These are phyloP conservation scores for Leishmania guyanensis DNA, from an alignment of 208 protist genomes.

Conservation along the genomic window DNA sequence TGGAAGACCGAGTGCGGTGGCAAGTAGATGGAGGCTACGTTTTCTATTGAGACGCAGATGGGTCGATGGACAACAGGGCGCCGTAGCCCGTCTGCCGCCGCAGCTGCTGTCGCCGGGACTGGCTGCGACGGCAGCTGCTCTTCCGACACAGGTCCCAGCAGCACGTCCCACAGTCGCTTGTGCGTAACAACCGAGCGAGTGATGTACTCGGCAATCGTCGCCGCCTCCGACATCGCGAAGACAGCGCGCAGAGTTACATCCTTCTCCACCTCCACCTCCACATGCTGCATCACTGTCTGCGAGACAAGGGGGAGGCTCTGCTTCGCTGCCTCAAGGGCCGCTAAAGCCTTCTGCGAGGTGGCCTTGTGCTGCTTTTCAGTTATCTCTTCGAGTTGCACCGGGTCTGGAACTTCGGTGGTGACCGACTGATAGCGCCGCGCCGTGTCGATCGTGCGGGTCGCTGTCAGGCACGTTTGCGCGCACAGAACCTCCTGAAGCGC, in stretches of 20 bases:
- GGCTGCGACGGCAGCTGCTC: constrained; percentile 22
- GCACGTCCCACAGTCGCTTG: constrained; percentile 55
- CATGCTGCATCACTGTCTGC: constrained; percentile 36
- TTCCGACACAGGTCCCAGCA: constrained; percentile 26
- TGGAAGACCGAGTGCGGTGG: constrained; percentile 66
- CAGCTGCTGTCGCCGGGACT: constrained; percentile 9
- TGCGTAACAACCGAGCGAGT: constrained; percentile 60
- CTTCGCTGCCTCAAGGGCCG: constrained; percentile 43
- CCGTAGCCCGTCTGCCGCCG: neutral
- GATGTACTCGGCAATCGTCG: constrained; percentile 59
- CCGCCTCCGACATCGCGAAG: constrained; percentile 60
- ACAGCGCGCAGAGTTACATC: constrained; percentile 63
- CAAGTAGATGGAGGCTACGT: constrained; percentile 44
- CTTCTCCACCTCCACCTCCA: constrained; percentile 33
- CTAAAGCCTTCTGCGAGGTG: constrained; percentile 55
- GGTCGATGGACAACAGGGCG: constrained; percentile 15
- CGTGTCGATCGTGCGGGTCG: constrained; percentile 38
- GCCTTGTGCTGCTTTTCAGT: constrained; percentile 49
- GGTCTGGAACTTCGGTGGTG: constrained; percentile 49
- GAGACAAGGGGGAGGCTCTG: constrained; percentile 38
- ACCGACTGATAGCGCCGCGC: constrained; percentile 29
- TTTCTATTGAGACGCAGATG: constrained; percentile 31
- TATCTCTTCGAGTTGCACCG: constrained; percentile 40
- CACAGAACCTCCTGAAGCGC: constrained; percentile 45
- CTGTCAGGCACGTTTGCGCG: constrained; percentile 54